phyloP scores from a whole-genome alignment of 2,329 filamentous ascomycete species.

The Clonostachys chloroleuca region DNA sequence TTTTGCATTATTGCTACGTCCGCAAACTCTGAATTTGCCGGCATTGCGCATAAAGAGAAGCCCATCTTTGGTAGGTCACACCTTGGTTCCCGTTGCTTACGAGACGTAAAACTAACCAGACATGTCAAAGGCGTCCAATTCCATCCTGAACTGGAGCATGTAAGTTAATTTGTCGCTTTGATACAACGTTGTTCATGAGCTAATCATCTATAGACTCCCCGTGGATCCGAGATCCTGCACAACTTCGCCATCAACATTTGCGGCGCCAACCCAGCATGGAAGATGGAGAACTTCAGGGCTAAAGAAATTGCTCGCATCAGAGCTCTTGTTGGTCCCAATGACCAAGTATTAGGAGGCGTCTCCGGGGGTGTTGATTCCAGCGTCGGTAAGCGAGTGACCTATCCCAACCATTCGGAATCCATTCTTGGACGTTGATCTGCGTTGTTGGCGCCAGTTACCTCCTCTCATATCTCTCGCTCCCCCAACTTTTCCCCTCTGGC shows the following conservation, averaged over 20 bases:
- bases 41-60: constrained; percentile 67
- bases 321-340: constrained; percentile 73
- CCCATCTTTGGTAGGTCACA: constrained; percentile 58
- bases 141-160: constrained; percentile 69
- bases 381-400: constrained; percentile 34
- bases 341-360: constrained; percentile 65
- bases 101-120: constrained; percentile 3
- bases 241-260: constrained; percentile 89
- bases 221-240: constrained; percentile 64
- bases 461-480: too few species aligned
- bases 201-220: constrained; percentile 54
- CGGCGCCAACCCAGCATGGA: constrained; percentile 72
- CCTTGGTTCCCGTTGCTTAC: not conserved
- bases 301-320: constrained; percentile 79
- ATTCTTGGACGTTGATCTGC: too few species aligned
- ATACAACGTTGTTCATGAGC: not conserved
- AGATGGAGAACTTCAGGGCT: constrained; percentile 78
- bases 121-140: constrained; percentile 65
- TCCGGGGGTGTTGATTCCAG: constrained; percentile 85
- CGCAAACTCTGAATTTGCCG: constrained; percentile 72
- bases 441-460: too few species aligned
- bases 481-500: too few species aligned
- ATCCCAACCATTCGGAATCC: too few species aligned
- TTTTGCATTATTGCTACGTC: constrained; percentile 75
- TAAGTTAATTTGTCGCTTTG: constrained; percentile 3